Conservation (phyloP, 768 basidiomycete species). For the Clitopilus hobsonii region DNA sequence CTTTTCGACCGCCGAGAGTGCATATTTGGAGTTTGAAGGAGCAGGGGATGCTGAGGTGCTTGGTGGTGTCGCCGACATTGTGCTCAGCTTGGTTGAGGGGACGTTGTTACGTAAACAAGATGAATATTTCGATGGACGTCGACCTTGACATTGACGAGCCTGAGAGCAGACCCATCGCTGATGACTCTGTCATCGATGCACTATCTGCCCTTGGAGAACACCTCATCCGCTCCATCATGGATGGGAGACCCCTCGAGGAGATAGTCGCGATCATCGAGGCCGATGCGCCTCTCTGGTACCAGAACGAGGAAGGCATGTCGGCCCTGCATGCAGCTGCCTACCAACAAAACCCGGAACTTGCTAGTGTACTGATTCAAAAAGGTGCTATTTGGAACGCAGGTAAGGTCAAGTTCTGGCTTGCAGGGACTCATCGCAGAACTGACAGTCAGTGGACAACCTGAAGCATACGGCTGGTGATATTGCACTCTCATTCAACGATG, state of each 20-base stretch:
- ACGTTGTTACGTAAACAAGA: background rate
- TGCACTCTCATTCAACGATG: constrained; percentile 80
- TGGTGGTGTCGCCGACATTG: constrained; percentile 4
- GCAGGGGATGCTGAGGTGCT: constrained; percentile 20
- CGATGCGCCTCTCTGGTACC: constrained; percentile 87
- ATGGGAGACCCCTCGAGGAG: constrained; percentile 35
- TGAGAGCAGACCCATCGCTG: background rate
- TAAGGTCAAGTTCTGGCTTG: constrained; percentile 21
- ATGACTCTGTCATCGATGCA: constrained; percentile 33
- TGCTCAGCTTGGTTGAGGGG: background rate
- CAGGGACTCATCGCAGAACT: background rate
- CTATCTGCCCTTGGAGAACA: constrained; percentile 52
- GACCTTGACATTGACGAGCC: background rate
- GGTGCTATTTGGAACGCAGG: constrained; percentile 94
- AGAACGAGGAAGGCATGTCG: constrained; percentile 80
- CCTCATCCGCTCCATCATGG: constrained; percentile 57
- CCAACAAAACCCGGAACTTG: constrained; percentile 57
- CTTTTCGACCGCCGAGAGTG: constrained; percentile 46
- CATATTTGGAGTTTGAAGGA: constrained; percentile 38
- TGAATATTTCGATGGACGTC: background rate
- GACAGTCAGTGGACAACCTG: constrained; percentile 60
- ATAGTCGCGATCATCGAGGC: constrained; percentile 50
- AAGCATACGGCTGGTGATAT: constrained; percentile 88
- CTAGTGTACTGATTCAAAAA: constrained; percentile 63
- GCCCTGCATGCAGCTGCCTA: constrained; percentile 86